Evolutionary conservation across 768 basidiomycete genomes (phyloP), one percentile per base, ranked within the genome.

Genomic region (Agrocybe praecox): DNA sequence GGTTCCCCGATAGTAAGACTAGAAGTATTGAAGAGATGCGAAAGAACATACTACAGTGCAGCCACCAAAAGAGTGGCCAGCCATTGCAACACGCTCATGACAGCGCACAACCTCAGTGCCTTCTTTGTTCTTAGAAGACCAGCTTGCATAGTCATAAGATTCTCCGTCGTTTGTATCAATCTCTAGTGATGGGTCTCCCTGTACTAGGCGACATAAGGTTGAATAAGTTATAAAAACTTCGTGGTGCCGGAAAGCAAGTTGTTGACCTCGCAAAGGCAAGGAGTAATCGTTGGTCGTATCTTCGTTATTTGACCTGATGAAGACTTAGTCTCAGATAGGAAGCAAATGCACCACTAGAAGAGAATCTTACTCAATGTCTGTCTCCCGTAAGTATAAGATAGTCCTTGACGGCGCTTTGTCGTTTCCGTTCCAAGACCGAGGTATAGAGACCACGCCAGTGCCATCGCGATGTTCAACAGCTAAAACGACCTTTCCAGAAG

Each of bases 381-480:
- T 68, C 21, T 85, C 81, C 21, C 76, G 76, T 52, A 87, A 69
- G 65, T 93, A 94, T 10, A 81, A 68, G 22, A 72, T 59, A 26
- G 68, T 65, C 62, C 60, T 65, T 61, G 58, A 58, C 46, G 59
- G 45, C 12, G 56, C 63, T 18, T 68, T 71, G 10, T 74, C 70
- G 59, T 65, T 64, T 24, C 52, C 44, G 53, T 62, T 62, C 70
- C 72, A 73, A 51, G 65, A 68, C 36, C 71, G 73, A 44, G 76
- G 71, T 45, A 79, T 69, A 57, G 76, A 79, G 4, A 74, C 79
- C 0, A 86, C 85, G 2, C 82, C 87, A 3, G 88, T 88, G 0
- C 92, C 93, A 67, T 96, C 94, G 10, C 88, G 80, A 67, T 95
- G 94, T 65, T 95, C 91, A 21, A 95, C 66, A 6, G 91, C 88